Percentiles rank a stretch among this genome's conserved stretches.
phyloP scores from a whole-genome alignment of 177 flowering plant species.

The Vitis hybrid region DNA sequence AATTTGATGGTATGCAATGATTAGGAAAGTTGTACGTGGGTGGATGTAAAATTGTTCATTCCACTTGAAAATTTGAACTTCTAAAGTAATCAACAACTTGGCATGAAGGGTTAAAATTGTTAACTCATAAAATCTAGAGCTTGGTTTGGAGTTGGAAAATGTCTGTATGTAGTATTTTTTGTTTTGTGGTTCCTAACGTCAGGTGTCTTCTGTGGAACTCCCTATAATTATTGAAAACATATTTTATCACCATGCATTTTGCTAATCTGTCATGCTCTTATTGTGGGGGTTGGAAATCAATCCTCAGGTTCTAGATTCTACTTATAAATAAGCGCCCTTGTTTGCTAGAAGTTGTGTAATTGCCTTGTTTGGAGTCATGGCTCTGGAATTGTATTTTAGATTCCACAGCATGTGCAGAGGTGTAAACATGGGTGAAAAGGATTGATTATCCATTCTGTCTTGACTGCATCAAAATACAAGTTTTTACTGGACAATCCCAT shows the following conservation, averaged over 20 bases:
- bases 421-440: too few species aligned
- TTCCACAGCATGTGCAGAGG: too few species aligned
- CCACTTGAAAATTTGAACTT: neutral
- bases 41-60: neutral
- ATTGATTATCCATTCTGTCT: too few species aligned
- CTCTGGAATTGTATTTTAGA: too few species aligned
- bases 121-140: neutral
- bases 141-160: neutral
- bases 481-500: too few species aligned
- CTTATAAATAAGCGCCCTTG: too few species aligned
- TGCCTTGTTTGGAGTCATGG: too few species aligned
- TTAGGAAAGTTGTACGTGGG: neutral
- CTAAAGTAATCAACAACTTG: neutral
- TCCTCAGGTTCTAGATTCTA: too few species aligned
- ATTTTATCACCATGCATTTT: neutral
- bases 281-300: neutral
- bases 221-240: neutral
- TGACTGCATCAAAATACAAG: too few species aligned
- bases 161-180: neutral
- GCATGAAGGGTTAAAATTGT: neutral
- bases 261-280: neutral
- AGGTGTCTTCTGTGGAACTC: too few species aligned
- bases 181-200: neutral
- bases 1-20: neutral
- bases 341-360: too few species aligned